Percentiles rank a stretch among this genome's conserved stretches.
Conservation (phyloP, 202 grass and related monocot genomes). For the Hordeum pubiflorum region DNA sequence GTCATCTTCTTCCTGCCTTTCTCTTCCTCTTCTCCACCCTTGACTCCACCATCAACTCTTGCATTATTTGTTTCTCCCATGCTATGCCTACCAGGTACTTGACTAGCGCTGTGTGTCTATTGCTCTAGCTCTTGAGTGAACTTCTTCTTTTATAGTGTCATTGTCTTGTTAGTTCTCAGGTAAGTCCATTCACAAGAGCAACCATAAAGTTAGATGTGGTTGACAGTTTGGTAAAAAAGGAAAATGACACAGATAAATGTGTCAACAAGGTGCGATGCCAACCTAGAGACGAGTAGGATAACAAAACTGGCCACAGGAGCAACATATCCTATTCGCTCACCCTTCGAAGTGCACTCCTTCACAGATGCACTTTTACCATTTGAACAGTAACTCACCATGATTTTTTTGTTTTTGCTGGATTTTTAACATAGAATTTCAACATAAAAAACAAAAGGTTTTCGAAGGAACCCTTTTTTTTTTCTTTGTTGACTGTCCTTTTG, state of each 20-base stretch:
- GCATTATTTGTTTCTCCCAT: conserved; percentile 1
- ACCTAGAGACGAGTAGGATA: not conserved
- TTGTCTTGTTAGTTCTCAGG: not conserved
- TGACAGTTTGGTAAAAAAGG: not conserved
- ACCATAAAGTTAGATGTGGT: not conserved
- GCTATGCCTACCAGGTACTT: not conserved
- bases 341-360: not conserved
- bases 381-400: not conserved
- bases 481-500: not conserved
- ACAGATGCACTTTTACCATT: not conserved
- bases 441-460: not conserved
- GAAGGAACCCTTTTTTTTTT: not conserved
- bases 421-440: not conserved
- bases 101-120: not conserved
- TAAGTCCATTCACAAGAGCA: not conserved
- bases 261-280: not conserved
- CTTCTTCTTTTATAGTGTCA: not conserved
- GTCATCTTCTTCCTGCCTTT: not conserved
- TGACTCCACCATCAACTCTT: not conserved
- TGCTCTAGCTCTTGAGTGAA: not conserved
- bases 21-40: not conserved
- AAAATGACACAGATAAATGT: not conserved
- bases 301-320: not conserved
- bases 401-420: not conserved
- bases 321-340: not conserved